phyloP scores from a whole-genome alignment of 2,329 filamentous ascomycete genomes.

The Cryphonectria naterciae region DNA sequence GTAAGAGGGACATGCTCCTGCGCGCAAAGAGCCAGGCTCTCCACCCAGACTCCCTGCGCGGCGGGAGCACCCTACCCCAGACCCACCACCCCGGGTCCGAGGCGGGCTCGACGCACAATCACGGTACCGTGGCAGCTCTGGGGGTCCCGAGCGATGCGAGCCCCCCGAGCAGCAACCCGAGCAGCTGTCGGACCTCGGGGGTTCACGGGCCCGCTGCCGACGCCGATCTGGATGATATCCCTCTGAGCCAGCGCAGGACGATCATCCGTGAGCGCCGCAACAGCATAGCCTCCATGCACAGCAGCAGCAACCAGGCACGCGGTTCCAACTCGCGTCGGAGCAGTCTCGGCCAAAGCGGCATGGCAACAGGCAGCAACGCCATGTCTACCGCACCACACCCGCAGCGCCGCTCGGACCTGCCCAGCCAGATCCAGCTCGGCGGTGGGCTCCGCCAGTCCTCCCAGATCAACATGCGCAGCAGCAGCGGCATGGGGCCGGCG shows the following conservation, averaged over 20 bases:
- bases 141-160: conserved; percentile 18
- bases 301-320: conserved; percentile 9
- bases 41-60: conserved; percentile 30
- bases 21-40: conserved; percentile 47
- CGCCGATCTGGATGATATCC: conserved; percentile 67
- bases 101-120: conserved; percentile 45
- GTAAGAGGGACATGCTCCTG: conserved; percentile 58
- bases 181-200: conserved; percentile 20
- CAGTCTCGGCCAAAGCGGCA: conserved; percentile 6
- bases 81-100: conserved; percentile 43
- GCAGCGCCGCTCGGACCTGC: conserved; percentile 49
- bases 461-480: conserved; percentile 61
- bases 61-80: conserved; percentile 7
- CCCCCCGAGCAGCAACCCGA: conserved; percentile 16
- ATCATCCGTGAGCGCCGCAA: conserved; percentile 58
- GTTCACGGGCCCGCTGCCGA: background rate
- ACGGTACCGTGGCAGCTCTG: conserved; percentile 9
- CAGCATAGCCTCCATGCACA: conserved; percentile 40
- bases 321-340: background rate
- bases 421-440: conserved; percentile 58
- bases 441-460: conserved; percentile 67
- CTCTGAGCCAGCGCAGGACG: conserved; percentile 68
- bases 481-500: conserved; percentile 34
- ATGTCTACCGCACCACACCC: conserved; percentile 61
- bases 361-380: conserved; percentile 20